phyloP scores from a whole-genome alignment of 768 basidiomycete species.

The Boletus reticulatus region DNA sequence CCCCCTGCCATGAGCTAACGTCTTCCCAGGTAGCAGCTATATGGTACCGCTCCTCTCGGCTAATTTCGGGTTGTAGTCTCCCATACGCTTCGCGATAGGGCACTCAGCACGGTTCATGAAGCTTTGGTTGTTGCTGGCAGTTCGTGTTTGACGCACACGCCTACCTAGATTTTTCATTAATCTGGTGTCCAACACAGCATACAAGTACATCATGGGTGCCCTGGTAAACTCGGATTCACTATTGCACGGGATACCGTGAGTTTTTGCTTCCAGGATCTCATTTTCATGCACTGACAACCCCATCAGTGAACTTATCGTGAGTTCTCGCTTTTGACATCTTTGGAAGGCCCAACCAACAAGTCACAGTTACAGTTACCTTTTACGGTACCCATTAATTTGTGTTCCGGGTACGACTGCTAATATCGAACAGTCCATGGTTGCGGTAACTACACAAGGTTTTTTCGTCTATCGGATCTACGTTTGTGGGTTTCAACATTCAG shows the following conservation, averaged over 20 bases:
- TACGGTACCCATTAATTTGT: background rate
- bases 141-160: background rate
- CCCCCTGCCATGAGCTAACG: background rate
- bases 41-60: background rate
- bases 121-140: slow-evolving; percentile 1
- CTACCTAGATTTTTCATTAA: background rate
- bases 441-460: slow-evolving; percentile 6
- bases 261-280: background rate
- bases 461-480: slow-evolving; percentile 13
- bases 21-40: slow-evolving; percentile 6
- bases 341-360: background rate
- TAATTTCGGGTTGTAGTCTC: too few species aligned
- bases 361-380: slow-evolving; percentile 5
- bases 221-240: background rate
- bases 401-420: background rate
- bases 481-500: background rate
- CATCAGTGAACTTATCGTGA: slow-evolving; percentile 7
- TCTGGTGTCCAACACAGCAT: background rate
- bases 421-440: background rate
- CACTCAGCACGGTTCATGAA: slow-evolving; percentile 7
- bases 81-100: background rate
- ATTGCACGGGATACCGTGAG: background rate
- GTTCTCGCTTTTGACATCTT: background rate
- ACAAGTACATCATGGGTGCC: slow-evolving; percentile 5
- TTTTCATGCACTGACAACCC: background rate